Percentiles rank a stretch among this genome's conserved stretches.
phyloP scores from a whole-genome alignment of 2,329 filamentous ascomycete species.

The Cytospora chrysosperma region DNA sequence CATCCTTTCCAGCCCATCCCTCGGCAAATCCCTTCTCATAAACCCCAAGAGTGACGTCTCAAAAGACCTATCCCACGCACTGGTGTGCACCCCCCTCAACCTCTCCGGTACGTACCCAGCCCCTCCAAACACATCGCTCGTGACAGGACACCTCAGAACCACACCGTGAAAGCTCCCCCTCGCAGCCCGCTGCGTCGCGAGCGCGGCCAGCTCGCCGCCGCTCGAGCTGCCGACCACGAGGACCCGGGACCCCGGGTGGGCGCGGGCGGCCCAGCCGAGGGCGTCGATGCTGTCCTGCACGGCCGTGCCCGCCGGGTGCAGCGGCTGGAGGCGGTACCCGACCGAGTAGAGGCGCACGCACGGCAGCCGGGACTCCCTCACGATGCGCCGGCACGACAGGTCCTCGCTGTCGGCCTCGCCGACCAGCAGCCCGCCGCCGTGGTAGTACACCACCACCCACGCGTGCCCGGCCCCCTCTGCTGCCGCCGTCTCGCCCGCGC shows the following conservation, averaged over 20 bases:
- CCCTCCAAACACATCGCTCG: conserved; percentile 42
- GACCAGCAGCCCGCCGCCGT: conserved; percentile 48
- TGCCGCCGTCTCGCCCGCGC: too few relatives aligned
- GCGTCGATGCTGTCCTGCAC: conserved; percentile 43
- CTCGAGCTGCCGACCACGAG: conserved; percentile 47
- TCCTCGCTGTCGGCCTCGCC: conserved; percentile 52
- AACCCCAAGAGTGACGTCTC: conserved; percentile 35
- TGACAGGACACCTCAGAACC: conserved; percentile 49
- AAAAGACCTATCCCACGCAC: conserved; percentile 38
- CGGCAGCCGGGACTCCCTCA: conserved; percentile 31
- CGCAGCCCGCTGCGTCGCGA: conserved; percentile 38
- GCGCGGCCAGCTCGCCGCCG: conserved; percentile 48
- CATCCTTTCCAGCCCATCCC: conserved; percentile 41
- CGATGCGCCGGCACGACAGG: conserved; percentile 44
- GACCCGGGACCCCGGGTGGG: conserved; percentile 25
- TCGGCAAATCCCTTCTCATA: conserved; percentile 36
- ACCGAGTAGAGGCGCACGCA: conserved; percentile 42
- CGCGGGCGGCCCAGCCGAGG: conserved; percentile 30
- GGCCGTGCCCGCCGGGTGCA: conserved; percentile 39
- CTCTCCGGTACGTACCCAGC: conserved; percentile 37
- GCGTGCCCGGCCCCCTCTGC: conserved; percentile 15
- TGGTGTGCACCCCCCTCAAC: conserved; percentile 41
- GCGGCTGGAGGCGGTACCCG: conserved; percentile 46
- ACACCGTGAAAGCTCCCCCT: conserved; percentile 36
- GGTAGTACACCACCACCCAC: conserved; percentile 44